A percentile compares a stretch with the other conserved stretches of the same genome.
Evolutionary conservation across 2,329 filamentous ascomycete species (phyloP).

Genomic region (Penicillium nordicum): DNA sequence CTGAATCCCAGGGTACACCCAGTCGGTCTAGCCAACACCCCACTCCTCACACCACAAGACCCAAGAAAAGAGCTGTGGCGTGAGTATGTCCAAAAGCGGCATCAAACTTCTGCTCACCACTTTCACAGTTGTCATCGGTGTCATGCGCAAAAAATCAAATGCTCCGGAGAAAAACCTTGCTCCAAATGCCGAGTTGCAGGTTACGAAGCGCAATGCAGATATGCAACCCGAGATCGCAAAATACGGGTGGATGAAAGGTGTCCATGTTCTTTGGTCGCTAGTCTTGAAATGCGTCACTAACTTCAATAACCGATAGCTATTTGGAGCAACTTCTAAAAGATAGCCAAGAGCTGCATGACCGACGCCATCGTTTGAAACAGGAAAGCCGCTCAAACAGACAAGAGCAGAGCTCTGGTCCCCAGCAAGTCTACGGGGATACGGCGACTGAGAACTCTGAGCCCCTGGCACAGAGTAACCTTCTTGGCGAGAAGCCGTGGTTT

Average conservation of each 20-base stretch:
- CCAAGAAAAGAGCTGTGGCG: slow-evolving; percentile 7
- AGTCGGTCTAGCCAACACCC: neutral
- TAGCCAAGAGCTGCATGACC: slow-evolving; percentile 7
- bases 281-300: neutral
- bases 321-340: slow-evolving; percentile 24
- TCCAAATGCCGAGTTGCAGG: slow-evolving; percentile 33
- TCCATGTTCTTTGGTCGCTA: neutral
- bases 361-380: neutral
- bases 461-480: slow-evolving; percentile 9
- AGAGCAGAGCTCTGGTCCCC: neutral
- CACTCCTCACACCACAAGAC: neutral
- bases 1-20: neutral
- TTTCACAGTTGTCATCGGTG: slow-evolving; percentile 36
- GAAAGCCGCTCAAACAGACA: neutral
- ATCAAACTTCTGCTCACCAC: neutral
- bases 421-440: neutral
- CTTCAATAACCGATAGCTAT: slow-evolving; percentile 17
- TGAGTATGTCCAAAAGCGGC: neutral
- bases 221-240: slow-evolving; percentile 39
- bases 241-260: slow-evolving; percentile 29
- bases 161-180: slow-evolving; percentile 43
- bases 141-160: slow-evolving; percentile 44
- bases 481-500: slow-evolving; percentile 23
- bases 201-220: slow-evolving; percentile 32
- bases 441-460: slow-evolving; percentile 12